A percentile compares a stretch with the other conserved stretches of the same genome.
These are phyloP conservation scores for Coemansia sp. DNA, from an alignment of 192 early-diverging fungal genomes.

Conservation along the genomic window DNA sequence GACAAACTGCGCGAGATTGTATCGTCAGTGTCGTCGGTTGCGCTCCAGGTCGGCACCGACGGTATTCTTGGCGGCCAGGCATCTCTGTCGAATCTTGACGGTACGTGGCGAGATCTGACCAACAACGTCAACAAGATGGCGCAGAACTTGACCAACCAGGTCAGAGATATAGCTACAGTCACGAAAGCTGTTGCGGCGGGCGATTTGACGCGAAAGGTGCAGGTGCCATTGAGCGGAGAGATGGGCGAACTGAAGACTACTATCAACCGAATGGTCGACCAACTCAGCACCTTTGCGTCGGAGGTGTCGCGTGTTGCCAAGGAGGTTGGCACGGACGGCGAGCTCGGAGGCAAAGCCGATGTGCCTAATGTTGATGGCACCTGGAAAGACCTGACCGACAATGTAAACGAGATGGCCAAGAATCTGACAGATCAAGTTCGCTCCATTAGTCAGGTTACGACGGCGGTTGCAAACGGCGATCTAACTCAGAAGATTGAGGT, in stretches of 20 bases:
- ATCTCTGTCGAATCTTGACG: slow-evolving; percentile 54
- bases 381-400: slow-evolving; percentile 68
- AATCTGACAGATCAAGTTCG: slow-evolving; percentile 67
- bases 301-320: slow-evolving; percentile 66
- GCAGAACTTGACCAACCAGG: slow-evolving; percentile 62
- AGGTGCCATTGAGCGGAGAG: slow-evolving; percentile 55
- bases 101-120: slow-evolving; percentile 63
- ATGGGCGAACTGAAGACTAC: slow-evolving; percentile 59
- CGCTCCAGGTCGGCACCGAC: slow-evolving; percentile 32
- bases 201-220: slow-evolving; percentile 58
- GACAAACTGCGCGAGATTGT: slow-evolving; percentile 58
- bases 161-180: slow-evolving; percentile 60
- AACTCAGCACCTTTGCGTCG: slow-evolving; percentile 61
- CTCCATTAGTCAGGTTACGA: slow-evolving; percentile 65
- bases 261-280: slow-evolving; percentile 68
- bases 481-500: slow-evolving; percentile 57
- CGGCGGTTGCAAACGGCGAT: slow-evolving; percentile 63
- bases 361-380: slow-evolving; percentile 61
- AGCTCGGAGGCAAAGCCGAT: slow-evolving; percentile 65
- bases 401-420: slow-evolving; percentile 69
- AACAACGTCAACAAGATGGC: slow-evolving; percentile 69
- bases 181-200: slow-evolving; percentile 60
- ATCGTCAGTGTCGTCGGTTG: slow-evolving; percentile 52
- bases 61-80: slow-evolving; percentile 59
- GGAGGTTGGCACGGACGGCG: slow-evolving; percentile 70